These are phyloP conservation scores for Schizochytrium sp. DNA, from an alignment of 108 stramenopile genomes.

Conservation along the genomic window DNA sequence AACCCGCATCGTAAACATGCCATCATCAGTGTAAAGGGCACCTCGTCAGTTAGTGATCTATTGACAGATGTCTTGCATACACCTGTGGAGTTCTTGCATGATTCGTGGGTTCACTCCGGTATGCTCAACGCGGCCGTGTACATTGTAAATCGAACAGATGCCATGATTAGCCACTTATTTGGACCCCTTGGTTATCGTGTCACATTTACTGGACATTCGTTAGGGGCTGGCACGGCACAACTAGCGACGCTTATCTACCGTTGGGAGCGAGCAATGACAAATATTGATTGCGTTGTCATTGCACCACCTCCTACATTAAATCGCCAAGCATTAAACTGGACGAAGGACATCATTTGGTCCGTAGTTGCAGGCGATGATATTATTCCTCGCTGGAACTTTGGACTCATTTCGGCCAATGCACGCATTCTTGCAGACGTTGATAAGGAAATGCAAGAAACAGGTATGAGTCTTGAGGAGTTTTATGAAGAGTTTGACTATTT, in stretches of 20 bases:
- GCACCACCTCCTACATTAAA: slow-evolving; percentile 51
- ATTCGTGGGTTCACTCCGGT: slow-evolving; percentile 29
- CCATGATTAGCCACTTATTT: background rate
- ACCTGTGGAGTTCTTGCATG: slow-evolving; percentile 40
- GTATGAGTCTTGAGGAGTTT: slow-evolving; percentile 21
- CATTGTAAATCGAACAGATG: slow-evolving; percentile 21
- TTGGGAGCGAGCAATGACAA: background rate
- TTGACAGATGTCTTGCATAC: slow-evolving; percentile 46
- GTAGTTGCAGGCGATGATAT: slow-evolving; percentile 26
- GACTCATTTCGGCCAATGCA: slow-evolving; percentile 8
- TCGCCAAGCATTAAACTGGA: background rate
- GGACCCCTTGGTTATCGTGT: slow-evolving; percentile 29
- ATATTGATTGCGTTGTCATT: background rate
- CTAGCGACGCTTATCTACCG: slow-evolving; percentile 45
- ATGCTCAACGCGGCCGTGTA: slow-evolving; percentile 38
- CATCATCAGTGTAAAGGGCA: slow-evolving; percentile 20
- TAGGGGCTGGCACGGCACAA: slow-evolving; percentile 46
- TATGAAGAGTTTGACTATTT: slow-evolving; percentile 34
- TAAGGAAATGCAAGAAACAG: slow-evolving; percentile 21
- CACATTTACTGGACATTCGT: slow-evolving; percentile 38
- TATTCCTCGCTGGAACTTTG: slow-evolving; percentile 45
- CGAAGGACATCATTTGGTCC: slow-evolving; percentile 1
- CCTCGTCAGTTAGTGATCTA: slow-evolving; percentile 15
- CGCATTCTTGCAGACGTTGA: background rate
- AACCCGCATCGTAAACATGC: background rate